A percentile compares a stretch with the other conserved stretches of the same genome.
These are phyloP conservation scores for Aquilaria agallochum DNA, from an alignment of 441 rosid species.

Conservation along the genomic window DNA sequence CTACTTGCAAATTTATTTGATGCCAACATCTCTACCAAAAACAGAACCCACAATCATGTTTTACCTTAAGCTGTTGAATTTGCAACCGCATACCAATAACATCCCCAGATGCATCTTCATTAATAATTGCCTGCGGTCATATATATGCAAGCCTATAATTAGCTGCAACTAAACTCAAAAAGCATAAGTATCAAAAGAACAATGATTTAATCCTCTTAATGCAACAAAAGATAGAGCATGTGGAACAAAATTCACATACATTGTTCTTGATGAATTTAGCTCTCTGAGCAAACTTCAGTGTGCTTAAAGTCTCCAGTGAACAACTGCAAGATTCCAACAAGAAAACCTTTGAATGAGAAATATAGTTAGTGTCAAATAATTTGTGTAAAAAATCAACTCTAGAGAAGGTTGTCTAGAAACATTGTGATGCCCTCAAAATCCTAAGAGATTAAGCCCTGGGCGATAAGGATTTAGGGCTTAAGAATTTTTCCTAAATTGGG, in stretches of 20 bases:
- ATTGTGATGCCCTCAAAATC: too few relatives aligned
- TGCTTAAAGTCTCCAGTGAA: conserved; percentile 93
- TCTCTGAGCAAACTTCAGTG: conserved; percentile 99
- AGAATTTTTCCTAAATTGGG: too few relatives aligned
- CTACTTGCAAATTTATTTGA: not conserved
- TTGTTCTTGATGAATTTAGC: conserved; percentile 97
- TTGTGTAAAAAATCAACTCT: too few relatives aligned
- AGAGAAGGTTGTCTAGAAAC: too few relatives aligned
- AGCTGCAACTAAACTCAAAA: too few relatives aligned
- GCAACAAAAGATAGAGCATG: not conserved
- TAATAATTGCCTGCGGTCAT: conserved; percentile 70
- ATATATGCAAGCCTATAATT: too few relatives aligned
- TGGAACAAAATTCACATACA: conserved; percentile 36
- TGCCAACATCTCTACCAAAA: not conserved
- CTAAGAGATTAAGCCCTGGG: too few relatives aligned
- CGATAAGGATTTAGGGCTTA: too few relatives aligned
- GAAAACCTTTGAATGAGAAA: not conserved
- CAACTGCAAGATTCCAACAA: conserved; percentile 48
- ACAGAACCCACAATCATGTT: not conserved
- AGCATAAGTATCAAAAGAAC: conserved; percentile 3
- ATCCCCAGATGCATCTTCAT: conserved; percentile 99
- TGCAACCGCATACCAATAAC: conserved; percentile 90
- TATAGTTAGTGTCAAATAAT: too few relatives aligned
- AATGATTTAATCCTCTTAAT: not conserved
- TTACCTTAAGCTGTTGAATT: conserved; percentile 96